Conservation (phyloP, 495 filamentous ascomycete species). For the Aspergillus cristatus region DNA sequence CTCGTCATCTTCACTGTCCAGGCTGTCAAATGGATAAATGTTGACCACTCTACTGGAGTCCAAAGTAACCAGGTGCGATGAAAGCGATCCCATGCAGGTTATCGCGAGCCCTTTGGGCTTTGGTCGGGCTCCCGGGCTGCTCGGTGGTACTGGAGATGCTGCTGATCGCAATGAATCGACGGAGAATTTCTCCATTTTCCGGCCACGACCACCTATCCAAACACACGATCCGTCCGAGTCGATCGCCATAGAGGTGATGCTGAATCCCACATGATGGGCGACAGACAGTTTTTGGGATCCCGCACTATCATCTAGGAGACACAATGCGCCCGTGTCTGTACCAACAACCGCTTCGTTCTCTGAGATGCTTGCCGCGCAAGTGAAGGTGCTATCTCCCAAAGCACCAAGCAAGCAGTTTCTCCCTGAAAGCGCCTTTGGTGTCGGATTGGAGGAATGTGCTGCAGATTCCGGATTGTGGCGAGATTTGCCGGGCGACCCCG, state of each 20-base stretch:
- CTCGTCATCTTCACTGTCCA: slow-evolving; percentile 24
- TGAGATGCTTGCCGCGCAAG: slow-evolving; percentile 63
- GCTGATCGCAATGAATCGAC: slow-evolving; percentile 29
- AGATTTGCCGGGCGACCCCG: slow-evolving; percentile 39
- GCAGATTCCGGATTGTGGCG: slow-evolving; percentile 33
- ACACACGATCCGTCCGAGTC: slow-evolving; percentile 41
- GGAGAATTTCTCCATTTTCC: slow-evolving; percentile 27
- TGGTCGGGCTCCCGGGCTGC: slow-evolving; percentile 11
- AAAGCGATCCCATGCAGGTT: slow-evolving; percentile 61
- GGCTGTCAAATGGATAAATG: slow-evolving; percentile 38
- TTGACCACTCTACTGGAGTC: slow-evolving; percentile 65
- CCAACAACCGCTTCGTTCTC: slow-evolving; percentile 43
- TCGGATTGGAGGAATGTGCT: slow-evolving; percentile 29
- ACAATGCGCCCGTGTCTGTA: slow-evolving; percentile 40
- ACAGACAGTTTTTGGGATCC: slow-evolving; percentile 54
- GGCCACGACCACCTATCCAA: slow-evolving; percentile 47
- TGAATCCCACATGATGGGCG: slow-evolving; percentile 27
- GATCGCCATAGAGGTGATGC: slow-evolving; percentile 43
- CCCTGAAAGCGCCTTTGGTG: slow-evolving; percentile 48
- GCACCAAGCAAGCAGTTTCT: slow-evolving; percentile 48
- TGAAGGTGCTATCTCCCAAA: slow-evolving; percentile 75
- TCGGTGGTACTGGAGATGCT: slow-evolving; percentile 18
- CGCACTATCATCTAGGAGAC: slow-evolving; percentile 62
- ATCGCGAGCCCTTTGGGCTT: slow-evolving; percentile 27
- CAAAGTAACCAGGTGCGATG: slow-evolving; percentile 62